These are phyloP conservation scores for Trebouxia gelatinosa DNA, from an alignment of 163 green algal species.

Conservation along the genomic window DNA sequence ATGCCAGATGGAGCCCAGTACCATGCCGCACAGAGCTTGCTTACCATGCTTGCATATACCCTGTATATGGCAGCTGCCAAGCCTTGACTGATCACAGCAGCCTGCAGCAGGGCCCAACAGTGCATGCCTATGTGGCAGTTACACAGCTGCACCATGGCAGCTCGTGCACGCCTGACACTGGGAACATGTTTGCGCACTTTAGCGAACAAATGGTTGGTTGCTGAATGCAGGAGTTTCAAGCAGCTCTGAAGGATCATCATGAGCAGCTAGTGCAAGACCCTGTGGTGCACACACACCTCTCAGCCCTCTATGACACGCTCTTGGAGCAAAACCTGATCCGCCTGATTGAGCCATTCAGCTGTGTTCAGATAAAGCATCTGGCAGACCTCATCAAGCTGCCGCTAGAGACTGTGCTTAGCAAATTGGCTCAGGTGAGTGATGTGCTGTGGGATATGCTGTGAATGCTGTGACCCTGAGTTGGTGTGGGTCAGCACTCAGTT, in stretches of 20 bases:
- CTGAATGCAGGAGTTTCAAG: conserved; percentile 74
- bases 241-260: conserved; percentile 44
- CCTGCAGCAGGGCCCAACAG: no score
- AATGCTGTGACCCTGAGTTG: no score
- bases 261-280: conserved; percentile 84
- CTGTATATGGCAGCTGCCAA: no score
- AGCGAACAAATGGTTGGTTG: no score
- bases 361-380: conserved; percentile 92
- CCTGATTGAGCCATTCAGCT: conserved; percentile 93
- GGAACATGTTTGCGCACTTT: neutral
- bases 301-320: conserved; percentile 72
- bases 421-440: conserved; percentile 79
- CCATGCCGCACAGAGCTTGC: no score
- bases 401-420: conserved; percentile 77
- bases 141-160: neutral
- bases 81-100: neutral
- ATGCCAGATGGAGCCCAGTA: no score
- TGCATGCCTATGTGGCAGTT: neutral
- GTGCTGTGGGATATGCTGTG: neutral
- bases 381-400: conserved; percentile 89
- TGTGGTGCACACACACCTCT: conserved; percentile 88
- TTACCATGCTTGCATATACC: no score
- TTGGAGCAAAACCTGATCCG: conserved; percentile 92
- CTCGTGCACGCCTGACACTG: neutral
- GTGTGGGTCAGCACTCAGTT: no score